A percentile compares a stretch with the other conserved stretches of the same genome.
Conservation (phyloP, 257 asterid species). For the Avicennia marina region DNA sequence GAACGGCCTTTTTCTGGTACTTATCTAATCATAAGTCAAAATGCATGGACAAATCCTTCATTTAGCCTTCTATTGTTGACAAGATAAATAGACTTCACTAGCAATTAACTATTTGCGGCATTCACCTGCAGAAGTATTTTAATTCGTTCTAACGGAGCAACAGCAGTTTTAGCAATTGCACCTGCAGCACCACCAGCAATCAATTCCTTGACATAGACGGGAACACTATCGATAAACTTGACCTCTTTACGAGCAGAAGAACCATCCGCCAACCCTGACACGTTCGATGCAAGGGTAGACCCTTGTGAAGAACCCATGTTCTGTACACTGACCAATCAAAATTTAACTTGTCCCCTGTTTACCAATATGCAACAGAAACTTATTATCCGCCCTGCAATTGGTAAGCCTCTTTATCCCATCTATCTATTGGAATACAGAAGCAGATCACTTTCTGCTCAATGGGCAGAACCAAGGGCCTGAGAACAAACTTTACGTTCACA, state of each 20-base stretch:
- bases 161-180: conserved; percentile 82
- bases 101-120: too few species aligned
- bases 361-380: neutral
- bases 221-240: conserved; percentile 56
- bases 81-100: neutral
- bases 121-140: conserved; percentile 94
- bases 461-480: conserved; percentile 65
- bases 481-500: conserved; percentile 80
- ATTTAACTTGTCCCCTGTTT: too few species aligned
- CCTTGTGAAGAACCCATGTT: conserved; percentile 79
- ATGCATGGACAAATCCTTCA: conserved; percentile 5
- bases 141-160: conserved; percentile 90
- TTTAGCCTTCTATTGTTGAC: neutral
- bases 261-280: conserved; percentile 59
- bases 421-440: conserved; percentile 55
- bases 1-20: neutral
- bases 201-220: conserved; percentile 83
- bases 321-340: too few species aligned
- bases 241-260: conserved; percentile 42
- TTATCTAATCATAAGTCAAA: neutral
- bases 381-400: conserved; percentile 69
- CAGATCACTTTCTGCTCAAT: conserved; percentile 44
- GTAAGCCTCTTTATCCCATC: conserved; percentile 88
- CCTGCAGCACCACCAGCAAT: conserved; percentile 99
- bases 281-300: conserved; percentile 52